Percentiles rank a stretch among this genome's conserved stretches.
Conservation (phyloP, 768 basidiomycete genomes). For the Pleurotus pulmonarius region DNA sequence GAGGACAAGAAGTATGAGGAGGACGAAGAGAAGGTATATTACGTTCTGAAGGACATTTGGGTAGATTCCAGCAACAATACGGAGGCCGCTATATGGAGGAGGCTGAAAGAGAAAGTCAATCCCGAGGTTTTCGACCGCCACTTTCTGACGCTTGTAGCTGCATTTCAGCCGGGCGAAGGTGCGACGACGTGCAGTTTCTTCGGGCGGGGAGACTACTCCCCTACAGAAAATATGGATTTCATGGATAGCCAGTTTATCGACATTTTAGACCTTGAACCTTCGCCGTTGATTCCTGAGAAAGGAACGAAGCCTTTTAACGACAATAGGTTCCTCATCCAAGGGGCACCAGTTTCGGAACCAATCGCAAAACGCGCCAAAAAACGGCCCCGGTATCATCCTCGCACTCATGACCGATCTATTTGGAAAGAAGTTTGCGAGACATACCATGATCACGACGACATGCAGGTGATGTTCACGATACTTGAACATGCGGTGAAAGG, state of each 20-base stretch:
- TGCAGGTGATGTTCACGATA: not conserved
- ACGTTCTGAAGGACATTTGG: not conserved
- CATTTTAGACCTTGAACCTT: not conserved
- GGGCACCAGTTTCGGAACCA: not conserved
- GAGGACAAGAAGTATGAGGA: not conserved
- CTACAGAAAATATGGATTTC: not conserved
- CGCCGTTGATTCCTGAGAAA: not conserved
- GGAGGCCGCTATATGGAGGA: not conserved
- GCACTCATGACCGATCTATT: not conserved
- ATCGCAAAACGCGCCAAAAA: not conserved
- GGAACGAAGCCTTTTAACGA: not conserved
- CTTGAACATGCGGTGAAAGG: conserved; percentile 3
- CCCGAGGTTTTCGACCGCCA: not conserved
- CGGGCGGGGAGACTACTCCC: not conserved
- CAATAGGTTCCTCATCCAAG: too few relatives aligned
- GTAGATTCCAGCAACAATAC: not conserved
- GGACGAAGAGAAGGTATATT: not conserved
- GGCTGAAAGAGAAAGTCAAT: not conserved
- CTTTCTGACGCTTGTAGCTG: not conserved
- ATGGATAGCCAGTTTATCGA: not conserved
- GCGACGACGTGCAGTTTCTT: not conserved
- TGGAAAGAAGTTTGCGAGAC: not conserved
- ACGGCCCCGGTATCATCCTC: not conserved
- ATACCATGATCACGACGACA: not conserved
- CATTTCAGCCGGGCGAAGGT: not conserved